Evolutionary conservation across 2,329 filamentous ascomycete genomes (phyloP).

Genomic region (Penicillium brevicompactum): DNA sequence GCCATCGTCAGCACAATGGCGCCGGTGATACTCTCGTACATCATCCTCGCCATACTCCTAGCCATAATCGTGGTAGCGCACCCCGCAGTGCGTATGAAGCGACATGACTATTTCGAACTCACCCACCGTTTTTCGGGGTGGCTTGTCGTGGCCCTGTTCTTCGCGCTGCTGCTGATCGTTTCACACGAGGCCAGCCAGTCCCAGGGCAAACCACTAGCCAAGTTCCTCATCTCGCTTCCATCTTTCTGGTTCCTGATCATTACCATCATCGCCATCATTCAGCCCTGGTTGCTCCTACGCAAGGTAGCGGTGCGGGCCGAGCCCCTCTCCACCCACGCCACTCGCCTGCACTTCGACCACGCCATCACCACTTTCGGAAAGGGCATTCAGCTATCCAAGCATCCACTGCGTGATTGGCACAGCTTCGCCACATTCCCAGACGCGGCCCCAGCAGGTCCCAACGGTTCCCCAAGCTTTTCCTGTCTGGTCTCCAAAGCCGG

Average conservation of each 20-base stretch:
- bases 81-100: constrained; percentile 62
- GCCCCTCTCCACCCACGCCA: constrained; percentile 70
- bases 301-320: constrained; percentile 67
- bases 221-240: constrained; percentile 50
- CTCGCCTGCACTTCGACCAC: constrained; percentile 70
- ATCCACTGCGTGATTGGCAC: constrained; percentile 72
- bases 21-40: constrained; percentile 58
- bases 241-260: constrained; percentile 69
- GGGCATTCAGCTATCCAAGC: constrained; percentile 62
- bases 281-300: constrained; percentile 73
- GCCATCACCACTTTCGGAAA: constrained; percentile 60
- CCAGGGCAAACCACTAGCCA: constrained; percentile 37
- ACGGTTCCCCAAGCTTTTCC: constrained; percentile 59
- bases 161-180: constrained; percentile 62
- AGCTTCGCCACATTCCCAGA: constrained; percentile 74
- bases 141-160: constrained; percentile 66
- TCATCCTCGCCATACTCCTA: constrained; percentile 60
- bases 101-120: constrained; percentile 71
- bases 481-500: constrained; percentile 72
- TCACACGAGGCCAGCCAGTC: constrained; percentile 46
- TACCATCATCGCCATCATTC: constrained; percentile 66
- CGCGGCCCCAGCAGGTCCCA: constrained; percentile 31
- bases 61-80: constrained; percentile 65
- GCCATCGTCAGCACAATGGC: constrained; percentile 31
- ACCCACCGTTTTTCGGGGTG: constrained; percentile 75